These are phyloP conservation scores for Zostera marina DNA, from an alignment of 116 monocot genomes.

Conservation along the genomic window DNA sequence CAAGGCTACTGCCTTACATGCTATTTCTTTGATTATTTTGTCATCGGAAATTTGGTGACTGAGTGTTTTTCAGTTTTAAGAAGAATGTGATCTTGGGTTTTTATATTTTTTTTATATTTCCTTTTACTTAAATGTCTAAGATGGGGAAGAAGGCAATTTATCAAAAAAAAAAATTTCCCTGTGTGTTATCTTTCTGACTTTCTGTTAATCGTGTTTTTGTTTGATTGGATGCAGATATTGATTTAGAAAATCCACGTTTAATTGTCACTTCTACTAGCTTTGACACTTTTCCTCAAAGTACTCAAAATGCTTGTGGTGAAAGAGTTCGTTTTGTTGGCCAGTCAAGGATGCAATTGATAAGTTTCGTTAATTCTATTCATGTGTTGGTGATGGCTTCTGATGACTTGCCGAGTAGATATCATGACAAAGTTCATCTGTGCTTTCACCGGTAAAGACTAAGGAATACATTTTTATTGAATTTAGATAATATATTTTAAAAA, in stretches of 20 bases:
- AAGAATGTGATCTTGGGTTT: neutral
- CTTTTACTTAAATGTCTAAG: too few species aligned
- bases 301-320: conserved; percentile 20
- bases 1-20: too few species aligned
- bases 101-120: neutral
- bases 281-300: neutral
- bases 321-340: conserved; percentile 39
- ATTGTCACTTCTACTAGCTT: neutral
- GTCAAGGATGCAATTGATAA: conserved; percentile 46
- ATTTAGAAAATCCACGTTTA: conserved; percentile 3
- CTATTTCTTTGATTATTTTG: too few species aligned
- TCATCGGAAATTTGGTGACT: neutral
- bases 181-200: too few species aligned
- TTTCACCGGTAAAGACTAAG: conserved; percentile 48
- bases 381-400: conserved; percentile 42
- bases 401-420: conserved; percentile 34
- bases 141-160: too few species aligned
- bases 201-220: too few species aligned
- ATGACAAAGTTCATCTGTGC: conserved; percentile 44
- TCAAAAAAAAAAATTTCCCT: too few species aligned
- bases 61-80: neutral
- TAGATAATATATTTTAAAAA: neutral
- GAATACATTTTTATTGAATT: neutral
- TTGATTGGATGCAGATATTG: conserved; percentile 3
- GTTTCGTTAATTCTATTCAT: conserved; percentile 39